phyloP scores from a whole-genome alignment of 1,139 yeast genomes.

The Suhomyces anneliseae region DNA sequence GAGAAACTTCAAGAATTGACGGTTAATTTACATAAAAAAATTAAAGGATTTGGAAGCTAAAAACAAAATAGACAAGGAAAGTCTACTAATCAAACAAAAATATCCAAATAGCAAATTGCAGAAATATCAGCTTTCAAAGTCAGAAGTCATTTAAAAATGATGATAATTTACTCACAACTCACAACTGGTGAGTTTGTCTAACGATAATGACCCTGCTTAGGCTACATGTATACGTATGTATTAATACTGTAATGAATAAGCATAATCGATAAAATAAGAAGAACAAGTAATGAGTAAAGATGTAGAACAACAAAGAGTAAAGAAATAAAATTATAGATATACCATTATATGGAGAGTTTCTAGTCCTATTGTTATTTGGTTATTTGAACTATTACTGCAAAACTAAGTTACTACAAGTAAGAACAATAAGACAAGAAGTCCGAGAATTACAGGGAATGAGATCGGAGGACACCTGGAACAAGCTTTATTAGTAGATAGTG shows the following conservation, averaged over 20 bases:
- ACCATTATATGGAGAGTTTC: too few species aligned
- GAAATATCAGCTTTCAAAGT: neutral
- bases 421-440: too few species aligned
- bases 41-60: neutral
- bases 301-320: neutral
- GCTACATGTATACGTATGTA: neutral
- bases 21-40: too few species aligned
- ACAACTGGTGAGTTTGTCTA: neutral
- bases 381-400: too few species aligned
- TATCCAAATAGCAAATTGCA: neutral
- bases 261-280: neutral
- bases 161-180: too few species aligned
- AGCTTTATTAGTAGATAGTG: too few species aligned
- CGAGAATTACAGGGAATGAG: too few species aligned
- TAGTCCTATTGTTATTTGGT: too few species aligned
- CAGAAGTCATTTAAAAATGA: too few species aligned
- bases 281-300: neutral
- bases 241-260: neutral
- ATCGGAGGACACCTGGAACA: too few species aligned
- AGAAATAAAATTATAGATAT: neutral
- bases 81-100: neutral
- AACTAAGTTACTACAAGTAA: too few species aligned
- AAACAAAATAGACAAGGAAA: neutral
- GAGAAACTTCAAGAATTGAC: slow-evolving; percentile 23
- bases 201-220: neutral